Conservation (phyloP, 176 grass and related monocot species). For the Pharus latifolius region DNA sequence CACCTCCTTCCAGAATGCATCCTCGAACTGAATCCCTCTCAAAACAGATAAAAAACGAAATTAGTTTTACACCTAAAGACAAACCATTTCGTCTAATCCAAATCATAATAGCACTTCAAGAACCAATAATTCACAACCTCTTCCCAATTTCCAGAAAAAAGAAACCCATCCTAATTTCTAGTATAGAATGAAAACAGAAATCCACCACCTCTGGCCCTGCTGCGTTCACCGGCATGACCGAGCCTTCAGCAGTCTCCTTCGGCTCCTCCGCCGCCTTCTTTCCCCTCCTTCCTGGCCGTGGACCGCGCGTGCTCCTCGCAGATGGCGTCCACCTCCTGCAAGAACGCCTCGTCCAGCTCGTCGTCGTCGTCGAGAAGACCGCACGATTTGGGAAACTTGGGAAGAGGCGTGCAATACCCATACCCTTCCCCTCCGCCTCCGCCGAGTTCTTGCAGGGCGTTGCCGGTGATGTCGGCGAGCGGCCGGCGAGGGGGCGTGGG, state of each 20-base stretch:
- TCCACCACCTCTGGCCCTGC: neutral
- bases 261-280: neutral
- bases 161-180: too few species aligned
- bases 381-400: conserved; percentile 14
- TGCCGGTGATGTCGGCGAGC: conserved; percentile 24
- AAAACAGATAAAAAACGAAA: conserved; percentile 9
- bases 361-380: conserved; percentile 29
- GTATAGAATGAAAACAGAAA: too few species aligned
- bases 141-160: neutral
- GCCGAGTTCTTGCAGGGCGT: conserved; percentile 13
- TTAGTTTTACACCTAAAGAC: too few species aligned
- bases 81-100: too few species aligned
- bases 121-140: neutral
- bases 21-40: conserved; percentile 30
- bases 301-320: conserved; percentile 49
- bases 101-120: conserved; percentile 4
- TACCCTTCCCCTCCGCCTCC: neutral
- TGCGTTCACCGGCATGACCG: neutral
- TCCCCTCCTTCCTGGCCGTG: conserved; percentile 11
- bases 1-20: conserved; percentile 22
- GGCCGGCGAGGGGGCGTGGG: conserved; percentile 18
- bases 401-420: conserved; percentile 21
- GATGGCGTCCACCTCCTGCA: conserved; percentile 72
- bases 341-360: conserved; percentile 65
- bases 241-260: neutral